Evolutionary conservation across 2,329 filamentous ascomycete genomes (phyloP).

Genomic region (Clonostachys byssicola): DNA sequence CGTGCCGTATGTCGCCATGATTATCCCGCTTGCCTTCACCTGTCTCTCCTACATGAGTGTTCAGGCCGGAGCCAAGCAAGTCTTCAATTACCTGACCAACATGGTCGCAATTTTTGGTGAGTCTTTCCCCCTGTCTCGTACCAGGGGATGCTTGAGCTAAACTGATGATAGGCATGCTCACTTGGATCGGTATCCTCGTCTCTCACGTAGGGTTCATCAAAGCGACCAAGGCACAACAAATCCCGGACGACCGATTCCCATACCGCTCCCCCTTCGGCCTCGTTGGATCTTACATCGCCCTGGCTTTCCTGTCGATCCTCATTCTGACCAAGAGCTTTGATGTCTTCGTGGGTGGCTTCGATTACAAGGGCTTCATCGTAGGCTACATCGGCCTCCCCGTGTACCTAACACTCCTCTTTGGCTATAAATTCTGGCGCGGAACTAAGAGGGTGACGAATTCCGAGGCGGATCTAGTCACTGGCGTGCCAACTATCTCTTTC

Average conservation of each 20-base stretch:
- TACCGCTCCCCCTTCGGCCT: conserved; percentile 65
- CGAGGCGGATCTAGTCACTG: conserved; percentile 24
- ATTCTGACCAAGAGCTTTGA: conserved; percentile 70
- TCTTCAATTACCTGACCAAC: conserved; percentile 58
- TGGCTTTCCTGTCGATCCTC: conserved; percentile 59
- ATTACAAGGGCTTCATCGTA: conserved; percentile 54
- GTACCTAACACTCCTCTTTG: conserved; percentile 54
- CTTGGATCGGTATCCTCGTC: conserved; percentile 63
- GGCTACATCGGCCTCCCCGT: conserved; percentile 66
- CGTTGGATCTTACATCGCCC: conserved; percentile 60
- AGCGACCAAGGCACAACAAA: conserved; percentile 61
- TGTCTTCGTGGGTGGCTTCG: conserved; percentile 59
- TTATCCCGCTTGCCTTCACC: conserved; percentile 45
- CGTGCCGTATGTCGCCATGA: conserved; percentile 22
- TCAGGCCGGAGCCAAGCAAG: conserved; percentile 50
- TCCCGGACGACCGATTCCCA: conserved; percentile 60
- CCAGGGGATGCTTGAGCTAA: too few relatives aligned
- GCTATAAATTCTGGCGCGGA: conserved; percentile 64
- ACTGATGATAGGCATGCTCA: conserved; percentile 47
- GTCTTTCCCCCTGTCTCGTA: too few relatives aligned
- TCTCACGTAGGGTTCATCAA: conserved; percentile 68
- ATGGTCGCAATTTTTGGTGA: conserved; percentile 49
- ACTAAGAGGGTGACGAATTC: conserved; percentile 39
- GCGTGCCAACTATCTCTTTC: too few relatives aligned
- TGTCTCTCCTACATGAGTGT: conserved; percentile 61